Evolutionary conservation across 2,329 filamentous ascomycete species (phyloP), one percentile per base, ranked within the genome.

Genomic region (Colletotrichum phormii): DNA sequence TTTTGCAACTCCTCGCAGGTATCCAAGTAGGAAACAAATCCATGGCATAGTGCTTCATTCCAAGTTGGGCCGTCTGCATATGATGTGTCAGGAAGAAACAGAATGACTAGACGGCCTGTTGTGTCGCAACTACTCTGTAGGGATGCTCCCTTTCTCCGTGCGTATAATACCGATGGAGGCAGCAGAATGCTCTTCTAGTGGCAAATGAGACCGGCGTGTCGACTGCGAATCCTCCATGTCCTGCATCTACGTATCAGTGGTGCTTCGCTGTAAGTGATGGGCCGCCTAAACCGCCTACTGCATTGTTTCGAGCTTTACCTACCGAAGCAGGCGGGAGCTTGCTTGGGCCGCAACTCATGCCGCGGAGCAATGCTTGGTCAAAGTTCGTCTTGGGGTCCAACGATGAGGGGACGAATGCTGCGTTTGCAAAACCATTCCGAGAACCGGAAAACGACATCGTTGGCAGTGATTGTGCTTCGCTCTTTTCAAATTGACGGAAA

Each of bases 1-100:
- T 67, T 61, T 73, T 71, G 67, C 71, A 67, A 51, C 57, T 62
- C 61, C 55, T 54, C 24, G 37, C 49, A 58, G 42, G 31, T 54
- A 71, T 12, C 33, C 24, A 53, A 42, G 7, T n/a, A 15, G 57
- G 57, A 29, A 35, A 35, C 42, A 46, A 22, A 12, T 53, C 9
- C 49, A 51, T 29, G 49, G 31, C 49, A 55, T 12, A 24, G 37
- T 33, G 6, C 18, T 54, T 31, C 15, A 22, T 59, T 64, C 59
- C 59, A 49, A 12, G 37, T 51, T 54, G 29, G 54, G 59, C n/a
- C 26, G 5, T 49, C 31, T 55, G 35, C 59, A 60, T 64, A 29
- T n/a, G n/a, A 29, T 31, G 42, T 22, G 24, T 46, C 35, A 55
- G 24, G 26, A 24, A 29, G 53, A 26, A 11, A 15, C 33, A 24